These are phyloP conservation scores for Alternaria sp. DNA, from an alignment of 2,329 filamentous ascomycete species.

Conservation along the genomic window DNA sequence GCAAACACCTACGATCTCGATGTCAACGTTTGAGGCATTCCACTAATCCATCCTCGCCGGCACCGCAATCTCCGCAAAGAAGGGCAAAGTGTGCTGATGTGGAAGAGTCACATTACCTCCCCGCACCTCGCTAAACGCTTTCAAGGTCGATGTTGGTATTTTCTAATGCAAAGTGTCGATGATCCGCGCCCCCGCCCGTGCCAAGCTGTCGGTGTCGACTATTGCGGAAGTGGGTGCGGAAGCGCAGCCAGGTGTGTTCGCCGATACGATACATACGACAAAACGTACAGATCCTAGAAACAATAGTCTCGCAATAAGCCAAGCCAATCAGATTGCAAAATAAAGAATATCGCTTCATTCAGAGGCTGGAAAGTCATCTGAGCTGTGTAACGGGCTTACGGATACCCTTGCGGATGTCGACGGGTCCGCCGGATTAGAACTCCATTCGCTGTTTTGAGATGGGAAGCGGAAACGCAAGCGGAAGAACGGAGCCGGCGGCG, in stretches of 20 bases:
- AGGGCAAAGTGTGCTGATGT: not conserved
- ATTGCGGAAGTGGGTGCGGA: conserved; percentile 16
- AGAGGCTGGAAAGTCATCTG: not conserved
- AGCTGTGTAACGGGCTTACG: not conserved
- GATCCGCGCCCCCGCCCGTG: not conserved
- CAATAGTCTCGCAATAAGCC: not conserved
- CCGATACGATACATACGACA: not conserved
- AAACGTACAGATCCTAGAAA: not conserved
- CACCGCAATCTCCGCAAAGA: not conserved
- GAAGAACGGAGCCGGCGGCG: not conserved
- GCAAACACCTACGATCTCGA: not conserved
- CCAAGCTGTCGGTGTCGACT: conserved; percentile 1
- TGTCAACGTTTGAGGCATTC: not conserved
- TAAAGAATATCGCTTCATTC: not conserved
- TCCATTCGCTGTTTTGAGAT: not conserved
- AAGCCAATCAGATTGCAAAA: not conserved
- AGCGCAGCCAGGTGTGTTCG: not conserved
- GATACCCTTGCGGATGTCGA: not conserved
- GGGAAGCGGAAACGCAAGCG: not conserved
- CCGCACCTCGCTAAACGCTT: not conserved
- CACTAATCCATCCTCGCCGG: not conserved
- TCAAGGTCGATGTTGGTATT: not conserved
- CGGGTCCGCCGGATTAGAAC: not conserved
- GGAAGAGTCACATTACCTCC: not conserved
- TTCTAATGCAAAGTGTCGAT: not conserved